Conservation (phyloP, 2,329 filamentous ascomycete species). For the Aspergillus neotritici region DNA sequence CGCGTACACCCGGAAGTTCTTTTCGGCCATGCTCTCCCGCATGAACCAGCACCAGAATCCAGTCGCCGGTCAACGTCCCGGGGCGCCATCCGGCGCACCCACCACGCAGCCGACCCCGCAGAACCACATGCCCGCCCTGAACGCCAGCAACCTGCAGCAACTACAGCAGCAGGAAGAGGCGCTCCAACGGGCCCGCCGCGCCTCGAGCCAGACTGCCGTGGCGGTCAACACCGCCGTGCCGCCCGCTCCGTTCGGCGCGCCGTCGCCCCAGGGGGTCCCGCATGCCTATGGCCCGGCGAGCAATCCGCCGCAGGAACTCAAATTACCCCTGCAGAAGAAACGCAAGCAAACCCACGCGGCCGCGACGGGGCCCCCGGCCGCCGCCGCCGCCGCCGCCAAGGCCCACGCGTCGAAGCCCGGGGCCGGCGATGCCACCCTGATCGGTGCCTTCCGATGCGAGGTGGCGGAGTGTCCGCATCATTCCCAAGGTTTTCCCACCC, state of each 20-base stretch:
- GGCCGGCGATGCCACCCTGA: constrained; percentile 29
- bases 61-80: constrained; percentile 18
- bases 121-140: constrained; percentile 31
- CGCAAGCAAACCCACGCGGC: constrained; percentile 48
- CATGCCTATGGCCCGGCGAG: constrained; percentile 49
- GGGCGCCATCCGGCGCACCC: constrained; percentile 15
- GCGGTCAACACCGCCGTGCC: constrained; percentile 47
- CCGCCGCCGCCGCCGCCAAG: constrained; percentile 37
- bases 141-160: constrained; percentile 45
- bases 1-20: constrained; percentile 37
- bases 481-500: constrained; percentile 50
- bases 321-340: constrained; percentile 54
- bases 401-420: constrained; percentile 10
- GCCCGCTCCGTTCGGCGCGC: constrained; percentile 50
- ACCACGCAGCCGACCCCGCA: constrained; percentile 19
- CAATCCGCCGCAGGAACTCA: constrained; percentile 53
- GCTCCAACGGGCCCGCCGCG: constrained; percentile 33
- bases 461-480: constrained; percentile 50
- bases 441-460: constrained; percentile 49
- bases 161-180: constrained; percentile 44
- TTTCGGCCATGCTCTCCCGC: constrained; percentile 34
- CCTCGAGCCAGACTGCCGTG: constrained; percentile 33
- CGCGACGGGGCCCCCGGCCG: constrained; percentile 18
- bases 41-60: constrained; percentile 30
- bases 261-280: constrained; percentile 53